These are phyloP conservation scores for Pyrenophora teres DNA, from an alignment of 2,329 filamentous ascomycete genomes.

Conservation along the genomic window DNA sequence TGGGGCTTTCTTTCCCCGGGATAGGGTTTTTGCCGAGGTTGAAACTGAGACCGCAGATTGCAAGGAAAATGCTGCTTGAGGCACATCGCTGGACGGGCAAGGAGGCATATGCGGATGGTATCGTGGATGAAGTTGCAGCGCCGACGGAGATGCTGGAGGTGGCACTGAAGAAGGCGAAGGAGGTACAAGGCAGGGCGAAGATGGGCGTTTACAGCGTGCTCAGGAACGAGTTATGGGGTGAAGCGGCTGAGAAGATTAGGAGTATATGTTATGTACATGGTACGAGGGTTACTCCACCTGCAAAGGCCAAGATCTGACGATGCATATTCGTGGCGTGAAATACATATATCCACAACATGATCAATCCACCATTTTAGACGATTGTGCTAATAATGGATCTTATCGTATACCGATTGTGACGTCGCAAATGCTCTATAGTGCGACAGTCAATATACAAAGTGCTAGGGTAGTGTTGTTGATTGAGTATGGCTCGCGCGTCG, in stretches of 20 bases:
- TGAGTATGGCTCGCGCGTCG: no score
- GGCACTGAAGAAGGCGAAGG: constrained; percentile 54
- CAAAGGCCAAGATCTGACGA: constrained; percentile 55
- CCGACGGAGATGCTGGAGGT: constrained; percentile 54
- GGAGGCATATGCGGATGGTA: constrained; percentile 57
- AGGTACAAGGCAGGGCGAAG: constrained; percentile 50
- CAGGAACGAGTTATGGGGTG: constrained; percentile 59
- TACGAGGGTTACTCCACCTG: constrained; percentile 48
- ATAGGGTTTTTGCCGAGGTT: constrained; percentile 59
- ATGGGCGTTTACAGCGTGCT: constrained; percentile 59
- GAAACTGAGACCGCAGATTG: constrained; percentile 58
- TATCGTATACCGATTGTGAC: no score
- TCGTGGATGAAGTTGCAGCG: constrained; percentile 58
- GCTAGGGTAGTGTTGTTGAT: no score
- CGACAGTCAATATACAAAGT: no score
- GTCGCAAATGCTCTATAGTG: no score
- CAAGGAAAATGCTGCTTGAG: constrained; percentile 61
- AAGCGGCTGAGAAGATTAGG: constrained; percentile 57
- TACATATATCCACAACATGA: no score
- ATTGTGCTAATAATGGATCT: no score
- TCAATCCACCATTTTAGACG: no score
- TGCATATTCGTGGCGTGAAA: no score
- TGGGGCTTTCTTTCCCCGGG: constrained; percentile 61
- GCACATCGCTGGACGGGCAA: constrained; percentile 60
- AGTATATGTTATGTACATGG: constrained; percentile 61